Evolutionary conservation across 1,284 basidiomycete species (phyloP).

Genomic region (Sparassis latifolia): DNA sequence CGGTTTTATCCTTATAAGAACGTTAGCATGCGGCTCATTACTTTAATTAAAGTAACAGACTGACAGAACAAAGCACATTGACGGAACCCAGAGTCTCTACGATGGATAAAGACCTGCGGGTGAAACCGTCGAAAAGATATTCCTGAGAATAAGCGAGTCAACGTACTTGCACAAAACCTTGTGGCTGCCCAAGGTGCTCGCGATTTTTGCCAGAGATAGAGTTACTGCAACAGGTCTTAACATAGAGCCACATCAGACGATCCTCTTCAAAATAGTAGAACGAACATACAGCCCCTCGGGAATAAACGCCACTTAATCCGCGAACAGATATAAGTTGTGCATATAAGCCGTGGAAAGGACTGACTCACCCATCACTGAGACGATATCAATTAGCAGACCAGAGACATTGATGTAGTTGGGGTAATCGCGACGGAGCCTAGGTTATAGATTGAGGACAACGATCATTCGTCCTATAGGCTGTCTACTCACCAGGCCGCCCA

Average conservation of each 20-base stretch:
- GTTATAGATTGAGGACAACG: neutral
- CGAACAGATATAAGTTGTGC: no score
- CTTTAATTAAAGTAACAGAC: constrained; percentile 5
- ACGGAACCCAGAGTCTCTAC: constrained; percentile 46
- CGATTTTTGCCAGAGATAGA: constrained; percentile 38
- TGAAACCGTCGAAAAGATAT: neutral
- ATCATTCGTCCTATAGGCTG: neutral
- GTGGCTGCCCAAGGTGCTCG: constrained; percentile 44
- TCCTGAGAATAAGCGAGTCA: neutral
- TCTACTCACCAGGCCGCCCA: constrained; percentile 43
- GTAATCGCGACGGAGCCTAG: constrained; percentile 31
- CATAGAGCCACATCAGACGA: neutral
- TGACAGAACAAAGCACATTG: constrained; percentile 32
- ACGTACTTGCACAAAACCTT: constrained; percentile 52
- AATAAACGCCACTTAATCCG: constrained; percentile 45
- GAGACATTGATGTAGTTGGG: constrained; percentile 52
- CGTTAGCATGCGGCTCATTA: neutral
- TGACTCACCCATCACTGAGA: constrained; percentile 39
- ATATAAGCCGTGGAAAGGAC: neutral
- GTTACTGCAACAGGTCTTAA: constrained; percentile 38
- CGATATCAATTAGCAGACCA: constrained; percentile 49
- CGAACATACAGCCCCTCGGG: constrained; percentile 36
- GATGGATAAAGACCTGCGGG: constrained; percentile 15
- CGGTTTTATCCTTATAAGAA: constrained; percentile 31
- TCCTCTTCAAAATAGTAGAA: no score